These are phyloP conservation scores for Moricandia arvensis DNA, from an alignment of 345 rosid species.

Conservation along the genomic window DNA sequence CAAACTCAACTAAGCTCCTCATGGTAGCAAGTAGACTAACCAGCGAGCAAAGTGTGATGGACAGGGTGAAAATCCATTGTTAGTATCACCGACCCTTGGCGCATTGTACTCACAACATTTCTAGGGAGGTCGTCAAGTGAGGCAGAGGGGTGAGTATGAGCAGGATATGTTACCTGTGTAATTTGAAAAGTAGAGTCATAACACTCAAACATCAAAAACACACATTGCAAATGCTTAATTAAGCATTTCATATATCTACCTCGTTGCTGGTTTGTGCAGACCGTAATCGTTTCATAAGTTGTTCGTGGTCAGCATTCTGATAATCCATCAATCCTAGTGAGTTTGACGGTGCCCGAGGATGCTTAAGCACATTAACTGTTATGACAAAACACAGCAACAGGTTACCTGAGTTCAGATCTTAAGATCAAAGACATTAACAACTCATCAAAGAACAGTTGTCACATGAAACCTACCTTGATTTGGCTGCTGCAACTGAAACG, in stretches of 20 bases:
- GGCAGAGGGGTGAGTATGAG: constrained; percentile 55
- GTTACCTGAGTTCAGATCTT: neutral
- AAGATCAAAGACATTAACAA: neutral
- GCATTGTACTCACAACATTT: constrained; percentile 66
- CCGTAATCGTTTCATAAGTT: constrained; percentile 79
- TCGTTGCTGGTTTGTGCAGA: constrained; percentile 55
- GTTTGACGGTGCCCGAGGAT: constrained; percentile 71
- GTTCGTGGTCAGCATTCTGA: constrained; percentile 77
- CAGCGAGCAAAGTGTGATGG: constrained; percentile 74
- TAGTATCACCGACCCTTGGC: constrained; percentile 70
- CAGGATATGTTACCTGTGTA: constrained; percentile 59
- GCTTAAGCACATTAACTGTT: constrained; percentile 64
- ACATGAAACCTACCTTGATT: constrained; percentile 30
- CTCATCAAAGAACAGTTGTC: constrained; percentile 7
- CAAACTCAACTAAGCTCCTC: constrained; percentile 1
- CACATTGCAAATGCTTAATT: neutral
- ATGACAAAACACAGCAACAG: constrained; percentile 16
- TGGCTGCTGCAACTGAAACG: constrained; percentile 50
- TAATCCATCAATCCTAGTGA: constrained; percentile 68
- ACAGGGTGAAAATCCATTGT: constrained; percentile 98
- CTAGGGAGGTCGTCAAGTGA: constrained; percentile 89
- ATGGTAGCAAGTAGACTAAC: constrained; percentile 44
- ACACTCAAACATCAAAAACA: neutral
- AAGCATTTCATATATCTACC: neutral
- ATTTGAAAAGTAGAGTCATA: constrained; percentile 25